Evolutionary conservation across 192 early-diverging fungal species (phyloP).

Genomic region (Coemansia sp.): DNA sequence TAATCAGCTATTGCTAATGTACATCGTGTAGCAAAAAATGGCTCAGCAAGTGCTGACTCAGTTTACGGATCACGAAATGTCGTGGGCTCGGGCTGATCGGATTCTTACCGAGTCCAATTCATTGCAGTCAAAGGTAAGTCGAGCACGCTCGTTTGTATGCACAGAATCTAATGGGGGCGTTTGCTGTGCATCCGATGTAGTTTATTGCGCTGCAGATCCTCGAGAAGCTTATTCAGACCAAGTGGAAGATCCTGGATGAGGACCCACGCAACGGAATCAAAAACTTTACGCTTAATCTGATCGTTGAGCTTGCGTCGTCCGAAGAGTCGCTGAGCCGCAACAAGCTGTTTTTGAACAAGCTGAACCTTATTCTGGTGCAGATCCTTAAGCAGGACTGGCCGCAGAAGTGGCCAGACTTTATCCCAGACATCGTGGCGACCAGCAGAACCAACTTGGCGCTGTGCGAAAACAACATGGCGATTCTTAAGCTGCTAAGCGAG

Average conservation of each 20-base stretch:
- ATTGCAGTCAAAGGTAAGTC: constrained; percentile 79
- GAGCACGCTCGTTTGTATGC: neutral
- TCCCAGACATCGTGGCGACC: constrained; percentile 96
- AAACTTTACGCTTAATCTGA: constrained; percentile 90
- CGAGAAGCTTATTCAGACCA: constrained; percentile 92
- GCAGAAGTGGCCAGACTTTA: constrained; percentile 97
- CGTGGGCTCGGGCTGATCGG: constrained; percentile 92
- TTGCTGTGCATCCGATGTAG: constrained; percentile 43
- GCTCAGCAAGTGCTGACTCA: constrained; percentile 86
- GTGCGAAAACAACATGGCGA: constrained; percentile 99
- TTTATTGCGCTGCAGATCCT: constrained; percentile 91
- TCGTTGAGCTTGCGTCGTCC: constrained; percentile 88
- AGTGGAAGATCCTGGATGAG: constrained; percentile 92
- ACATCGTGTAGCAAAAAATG: constrained; percentile 67
- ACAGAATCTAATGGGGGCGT: neutral
- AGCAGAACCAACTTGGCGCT: constrained; percentile 87
- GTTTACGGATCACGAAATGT: constrained; percentile 92
- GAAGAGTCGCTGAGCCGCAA: constrained; percentile 75
- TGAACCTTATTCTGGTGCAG: constrained; percentile 97
- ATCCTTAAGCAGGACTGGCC: constrained; percentile 99
- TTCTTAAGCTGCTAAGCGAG: constrained; percentile 96
- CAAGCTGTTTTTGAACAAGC: constrained; percentile 76
- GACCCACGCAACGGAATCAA: constrained; percentile 84
- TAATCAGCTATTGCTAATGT: constrained; percentile 4
- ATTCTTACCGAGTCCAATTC: constrained; percentile 83